phyloP scores from a whole-genome alignment of 1,139 yeast species.

The Suhomyces bribrorum region DNA sequence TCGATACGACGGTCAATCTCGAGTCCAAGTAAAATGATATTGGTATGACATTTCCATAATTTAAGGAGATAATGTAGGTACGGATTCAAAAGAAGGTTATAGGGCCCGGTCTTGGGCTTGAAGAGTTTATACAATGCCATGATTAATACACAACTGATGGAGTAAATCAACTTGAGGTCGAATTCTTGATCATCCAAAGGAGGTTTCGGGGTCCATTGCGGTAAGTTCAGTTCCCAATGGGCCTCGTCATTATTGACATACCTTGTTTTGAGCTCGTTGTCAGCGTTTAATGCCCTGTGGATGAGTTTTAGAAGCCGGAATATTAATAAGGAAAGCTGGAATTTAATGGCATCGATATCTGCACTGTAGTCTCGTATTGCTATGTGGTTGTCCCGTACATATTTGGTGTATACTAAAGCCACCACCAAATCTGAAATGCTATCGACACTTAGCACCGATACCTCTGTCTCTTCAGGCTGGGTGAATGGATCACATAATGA shows the following conservation, averaged over 20 bases:
- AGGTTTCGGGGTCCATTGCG: constrained; percentile 55
- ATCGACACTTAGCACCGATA: constrained; percentile 53
- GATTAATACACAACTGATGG: constrained; percentile 52
- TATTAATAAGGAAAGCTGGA: constrained; percentile 38
- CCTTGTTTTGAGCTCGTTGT: constrained; percentile 48
- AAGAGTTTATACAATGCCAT: constrained; percentile 56
- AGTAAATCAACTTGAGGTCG: constrained; percentile 48
- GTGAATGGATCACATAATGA: constrained; percentile 65
- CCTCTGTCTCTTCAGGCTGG: constrained; percentile 65
- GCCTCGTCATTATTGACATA: constrained; percentile 46
- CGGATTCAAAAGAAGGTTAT: constrained; percentile 56
- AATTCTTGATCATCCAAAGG: constrained; percentile 30
- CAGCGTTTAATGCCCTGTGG: constrained; percentile 42
- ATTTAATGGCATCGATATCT: constrained; percentile 29
- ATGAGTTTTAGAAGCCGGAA: constrained; percentile 47
- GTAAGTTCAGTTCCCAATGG: constrained; percentile 42
- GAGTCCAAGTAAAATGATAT: constrained; percentile 55
- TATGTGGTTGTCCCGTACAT: constrained; percentile 10
- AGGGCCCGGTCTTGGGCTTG: constrained; percentile 20
- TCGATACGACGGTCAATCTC: constrained; percentile 67
- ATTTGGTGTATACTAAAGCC: constrained; percentile 34
- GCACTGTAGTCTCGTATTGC: constrained; percentile 12
- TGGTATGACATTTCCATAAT: constrained; percentile 66
- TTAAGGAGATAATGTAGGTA: constrained; percentile 56
- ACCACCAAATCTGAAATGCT: constrained; percentile 53